A percentile compares a stretch with the other conserved stretches of the same genome.
These are phyloP conservation scores for Tolypocladium tropicale DNA, from an alignment of 2,329 filamentous ascomycete genomes.

Conservation along the genomic window DNA sequence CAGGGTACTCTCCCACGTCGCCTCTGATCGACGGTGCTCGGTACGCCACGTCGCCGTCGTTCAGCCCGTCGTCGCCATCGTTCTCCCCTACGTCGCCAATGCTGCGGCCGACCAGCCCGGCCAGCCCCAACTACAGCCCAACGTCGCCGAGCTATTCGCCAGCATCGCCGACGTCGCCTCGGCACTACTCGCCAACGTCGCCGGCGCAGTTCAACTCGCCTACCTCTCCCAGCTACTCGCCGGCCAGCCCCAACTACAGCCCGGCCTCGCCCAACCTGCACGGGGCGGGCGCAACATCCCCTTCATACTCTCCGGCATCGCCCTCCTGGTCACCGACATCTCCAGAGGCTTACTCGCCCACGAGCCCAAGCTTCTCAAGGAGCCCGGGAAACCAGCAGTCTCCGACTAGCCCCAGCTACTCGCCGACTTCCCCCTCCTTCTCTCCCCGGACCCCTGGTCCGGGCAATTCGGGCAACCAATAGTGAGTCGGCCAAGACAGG, in stretches of 20 bases:
- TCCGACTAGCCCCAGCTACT: slow-evolving; percentile 62
- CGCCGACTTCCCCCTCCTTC: slow-evolving; percentile 45
- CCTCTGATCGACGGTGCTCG: slow-evolving; percentile 46
- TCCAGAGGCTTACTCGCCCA: slow-evolving; percentile 51
- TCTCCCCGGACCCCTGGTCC: slow-evolving; percentile 35
- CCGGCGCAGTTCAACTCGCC: slow-evolving; percentile 64
- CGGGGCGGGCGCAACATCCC: slow-evolving; percentile 36
- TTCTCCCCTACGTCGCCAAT: slow-evolving; percentile 54
- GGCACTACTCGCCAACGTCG: slow-evolving; percentile 59
- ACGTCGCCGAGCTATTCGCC: slow-evolving; percentile 57
- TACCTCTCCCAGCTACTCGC: slow-evolving; percentile 63
- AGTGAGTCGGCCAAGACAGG: slow-evolving; percentile 16
- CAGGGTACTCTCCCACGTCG: slow-evolving; percentile 67
- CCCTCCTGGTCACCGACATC: slow-evolving; percentile 74
- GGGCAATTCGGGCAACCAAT: slow-evolving; percentile 31
- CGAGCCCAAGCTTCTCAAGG: slow-evolving; percentile 49
- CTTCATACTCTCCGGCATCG: slow-evolving; percentile 59
- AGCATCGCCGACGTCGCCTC: slow-evolving; percentile 45
- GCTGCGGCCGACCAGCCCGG: slow-evolving; percentile 42
- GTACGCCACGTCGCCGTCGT: slow-evolving; percentile 50
- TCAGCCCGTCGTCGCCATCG: slow-evolving; percentile 52
- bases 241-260: slow-evolving; percentile 61
- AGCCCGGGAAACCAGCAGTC: slow-evolving; percentile 45
- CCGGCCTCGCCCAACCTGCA: slow-evolving; percentile 52
- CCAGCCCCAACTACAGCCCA: slow-evolving; percentile 53